Evolutionary conservation across 305 asterid species (phyloP).

Genomic region (Rubia occidens): DNA sequence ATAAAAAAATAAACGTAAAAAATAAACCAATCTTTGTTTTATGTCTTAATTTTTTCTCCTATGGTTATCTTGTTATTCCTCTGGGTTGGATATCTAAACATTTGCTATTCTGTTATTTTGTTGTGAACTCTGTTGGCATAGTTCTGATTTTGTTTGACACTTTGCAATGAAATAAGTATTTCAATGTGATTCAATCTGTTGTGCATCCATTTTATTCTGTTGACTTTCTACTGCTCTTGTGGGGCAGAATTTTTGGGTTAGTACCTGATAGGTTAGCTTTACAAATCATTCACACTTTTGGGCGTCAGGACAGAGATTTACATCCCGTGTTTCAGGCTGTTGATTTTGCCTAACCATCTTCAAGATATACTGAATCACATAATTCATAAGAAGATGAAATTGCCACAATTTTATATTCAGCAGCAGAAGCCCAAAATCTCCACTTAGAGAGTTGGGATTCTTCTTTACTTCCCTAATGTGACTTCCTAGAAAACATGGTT

Average conservation of each 20-base stretch:
- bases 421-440: no score
- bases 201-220: background rate
- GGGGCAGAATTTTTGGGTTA: background rate
- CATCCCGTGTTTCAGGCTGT: background rate
- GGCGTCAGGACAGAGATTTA: background rate
- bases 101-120: background rate
- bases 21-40: background rate
- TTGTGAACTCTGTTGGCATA: background rate
- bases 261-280: background rate
- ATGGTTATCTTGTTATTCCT: background rate
- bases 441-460: no score
- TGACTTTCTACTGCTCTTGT: background rate
- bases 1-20: background rate
- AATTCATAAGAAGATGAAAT: no score
- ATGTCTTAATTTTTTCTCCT: background rate
- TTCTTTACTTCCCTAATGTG: no score
- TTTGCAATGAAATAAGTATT: background rate
- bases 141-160: background rate
- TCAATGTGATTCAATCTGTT: background rate
- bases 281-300: background rate
- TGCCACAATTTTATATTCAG: no score
- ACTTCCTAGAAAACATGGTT: no score
- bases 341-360: constrained; percentile 1
- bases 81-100: background rate
- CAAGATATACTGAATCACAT: background rate